These are phyloP conservation scores for Suaeda aralocaspica DNA, from an alignment of 148 eudicot genomes.

Conservation along the genomic window DNA sequence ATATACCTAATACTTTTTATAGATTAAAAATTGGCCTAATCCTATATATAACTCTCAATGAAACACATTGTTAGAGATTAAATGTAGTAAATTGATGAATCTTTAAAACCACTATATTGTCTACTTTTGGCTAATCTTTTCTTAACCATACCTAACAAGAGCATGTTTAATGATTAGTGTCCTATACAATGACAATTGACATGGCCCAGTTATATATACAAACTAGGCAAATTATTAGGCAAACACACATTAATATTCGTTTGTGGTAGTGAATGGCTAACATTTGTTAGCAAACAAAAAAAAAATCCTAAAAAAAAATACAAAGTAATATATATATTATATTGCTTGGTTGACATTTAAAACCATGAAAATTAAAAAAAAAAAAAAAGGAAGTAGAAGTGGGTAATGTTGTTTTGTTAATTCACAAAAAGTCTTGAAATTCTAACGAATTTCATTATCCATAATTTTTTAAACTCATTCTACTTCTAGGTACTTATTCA, in stretches of 20 bases:
- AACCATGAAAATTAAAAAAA: too few relatives aligned
- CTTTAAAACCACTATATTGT: neutral
- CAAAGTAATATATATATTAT: neutral
- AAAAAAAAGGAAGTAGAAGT: too few relatives aligned
- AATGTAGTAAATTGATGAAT: too few relatives aligned
- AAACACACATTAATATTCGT: conserved; percentile 6
- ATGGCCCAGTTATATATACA: neutral
- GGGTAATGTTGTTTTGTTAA: too few relatives aligned
- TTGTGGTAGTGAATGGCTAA: conserved; percentile 6
- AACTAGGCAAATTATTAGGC: neutral
- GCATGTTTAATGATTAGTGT: neutral
- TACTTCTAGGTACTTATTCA: too few relatives aligned
- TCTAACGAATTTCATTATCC: too few relatives aligned
- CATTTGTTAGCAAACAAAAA: neutral
- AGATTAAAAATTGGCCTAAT: neutral
- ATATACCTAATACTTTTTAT: too few relatives aligned
- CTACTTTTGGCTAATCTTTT: neutral
- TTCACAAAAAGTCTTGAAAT: too few relatives aligned
- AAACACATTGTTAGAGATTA: neutral
- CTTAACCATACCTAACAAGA: neutral
- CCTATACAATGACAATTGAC: neutral
- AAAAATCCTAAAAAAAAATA: neutral
- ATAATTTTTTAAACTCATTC: too few relatives aligned
- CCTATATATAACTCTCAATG: neutral
- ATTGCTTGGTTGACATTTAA: too few relatives aligned